These are phyloP conservation scores for Priceomyces castillae DNA, from an alignment of 805 yeast genomes.

Conservation along the genomic window DNA sequence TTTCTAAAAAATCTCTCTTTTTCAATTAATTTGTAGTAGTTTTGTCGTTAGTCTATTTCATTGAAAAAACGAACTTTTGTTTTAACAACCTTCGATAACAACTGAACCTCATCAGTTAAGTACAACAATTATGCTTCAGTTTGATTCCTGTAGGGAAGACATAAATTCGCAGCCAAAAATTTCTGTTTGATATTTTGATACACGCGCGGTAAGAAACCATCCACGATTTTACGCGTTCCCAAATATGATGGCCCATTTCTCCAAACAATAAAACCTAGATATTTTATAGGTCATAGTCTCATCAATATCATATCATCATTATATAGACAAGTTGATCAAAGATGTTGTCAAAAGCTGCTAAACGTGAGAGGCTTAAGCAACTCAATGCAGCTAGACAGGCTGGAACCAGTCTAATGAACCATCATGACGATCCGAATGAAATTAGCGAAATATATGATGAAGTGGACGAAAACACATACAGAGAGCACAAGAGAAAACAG, in stretches of 20 bases:
- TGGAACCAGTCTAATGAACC: conserved; percentile 43
- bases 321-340: not conserved
- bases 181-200: conserved; percentile 1
- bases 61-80: not conserved
- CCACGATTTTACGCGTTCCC: conserved; percentile 2
- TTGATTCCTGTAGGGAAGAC: not conserved
- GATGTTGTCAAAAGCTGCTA: conserved; percentile 33
- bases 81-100: too few species aligned
- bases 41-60: not conserved
- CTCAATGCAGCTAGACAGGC: conserved; percentile 64
- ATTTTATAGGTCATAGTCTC: not conserved
- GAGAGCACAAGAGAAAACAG: conserved; percentile 74
- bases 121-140: too few species aligned
- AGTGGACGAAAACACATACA: conserved; percentile 75
- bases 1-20: not conserved
- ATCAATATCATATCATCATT: not conserved
- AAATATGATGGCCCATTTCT: not conserved
- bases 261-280: not conserved
- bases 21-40: not conserved
- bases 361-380: conserved; percentile 51
- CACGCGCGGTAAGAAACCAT: conserved; percentile 3
- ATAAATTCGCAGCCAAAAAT: conserved; percentile 5
- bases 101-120: too few species aligned
- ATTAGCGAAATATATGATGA: conserved; percentile 73
- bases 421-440: conserved; percentile 39